These are phyloP conservation scores for Cyberlindnera euphorbiiphila DNA, from an alignment of 805 yeast species.

Conservation along the genomic window DNA sequence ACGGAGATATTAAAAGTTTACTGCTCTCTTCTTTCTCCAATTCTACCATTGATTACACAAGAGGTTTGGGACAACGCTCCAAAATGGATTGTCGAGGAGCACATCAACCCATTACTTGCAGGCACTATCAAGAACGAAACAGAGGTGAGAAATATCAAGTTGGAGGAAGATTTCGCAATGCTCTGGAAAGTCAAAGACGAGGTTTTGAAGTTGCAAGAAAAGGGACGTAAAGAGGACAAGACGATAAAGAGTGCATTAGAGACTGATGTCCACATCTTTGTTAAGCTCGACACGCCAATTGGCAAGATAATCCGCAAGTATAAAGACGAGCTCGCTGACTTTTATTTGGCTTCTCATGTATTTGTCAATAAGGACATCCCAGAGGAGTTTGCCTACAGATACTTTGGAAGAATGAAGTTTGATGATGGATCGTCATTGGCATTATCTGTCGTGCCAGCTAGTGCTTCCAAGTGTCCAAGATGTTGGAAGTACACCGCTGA, in stretches of 20 bases:
- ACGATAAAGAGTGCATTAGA: conserved; percentile 58
- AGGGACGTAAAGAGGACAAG: conserved; percentile 45
- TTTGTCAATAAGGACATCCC: conserved; percentile 30
- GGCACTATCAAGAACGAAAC: conserved; percentile 17
- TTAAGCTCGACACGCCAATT: conserved; percentile 19
- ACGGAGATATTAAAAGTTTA: conserved; percentile 55
- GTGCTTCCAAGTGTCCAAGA: conserved; percentile 73
- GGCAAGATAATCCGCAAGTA: conserved; percentile 14
- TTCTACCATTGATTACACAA: conserved; percentile 79
- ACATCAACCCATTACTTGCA: conserved; percentile 18
- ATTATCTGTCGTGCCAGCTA: conserved; percentile 43
- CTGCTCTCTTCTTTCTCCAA: conserved; percentile 69
- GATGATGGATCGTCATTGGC: conserved; percentile 28
- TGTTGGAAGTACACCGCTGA: conserved; percentile 82
- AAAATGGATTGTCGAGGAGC: conserved; percentile 20
- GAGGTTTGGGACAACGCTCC: conserved; percentile 75
- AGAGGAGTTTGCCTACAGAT: conserved; percentile 23
- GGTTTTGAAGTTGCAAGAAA: conserved; percentile 51
- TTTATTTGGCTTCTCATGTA: conserved; percentile 63
- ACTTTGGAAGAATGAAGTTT: conserved; percentile 29
- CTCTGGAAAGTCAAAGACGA: conserved; percentile 47
- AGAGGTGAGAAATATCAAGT: conserved; percentile 32
- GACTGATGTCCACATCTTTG: conserved; percentile 40
- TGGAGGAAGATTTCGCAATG: conserved; percentile 38
- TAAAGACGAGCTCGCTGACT: conserved; percentile 46